Base-by-base conservation (phyloP, 768 basidiomycete species). In the Lactifluus echinatus region DNA sequence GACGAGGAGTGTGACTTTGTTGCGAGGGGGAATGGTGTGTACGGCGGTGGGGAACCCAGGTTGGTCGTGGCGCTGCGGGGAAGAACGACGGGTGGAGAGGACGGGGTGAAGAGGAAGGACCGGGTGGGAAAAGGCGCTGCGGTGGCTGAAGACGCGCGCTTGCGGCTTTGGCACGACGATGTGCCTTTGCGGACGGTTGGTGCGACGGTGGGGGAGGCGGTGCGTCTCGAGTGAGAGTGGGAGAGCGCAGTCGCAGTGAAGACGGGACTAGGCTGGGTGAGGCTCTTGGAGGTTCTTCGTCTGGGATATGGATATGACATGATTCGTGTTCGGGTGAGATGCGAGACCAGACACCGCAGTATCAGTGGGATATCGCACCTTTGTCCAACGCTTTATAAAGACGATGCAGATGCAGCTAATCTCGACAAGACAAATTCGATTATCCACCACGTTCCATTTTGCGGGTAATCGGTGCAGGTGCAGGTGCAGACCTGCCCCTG, bases 1-100 rank as follows among this genome's bases (percentile, higher is more conserved):
- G 63, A 54, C 3, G 63, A 62, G 4, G 63, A 63, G 33, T 34
- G 63, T 14, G 61, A 61, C 40, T 61, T 60, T 14, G 61, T 34
- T 14, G 46, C 10, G 26, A 55, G 45, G 0, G 59, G 50, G 54
- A 51, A 50, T 3, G 50, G 61, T 17, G 53, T 45, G 54, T 53
- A 55, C n/a, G 53, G 53, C 11, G 57, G 53, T 50, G 58, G 57
- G 29, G 51, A 40, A 54, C 57, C 58, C 40, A 53, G 50, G 19
- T 40, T 33, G 53, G 44, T 12, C 10, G 45, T 42, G 4, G 52
- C 31, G 8, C 33, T 51, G 49, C 39, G 49, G 4, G 50, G 58
- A 36, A 12, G 48, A 31, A 51, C 58, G 53, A 36, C 14, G 44
- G 59, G 52, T 5, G 59, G 53, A 8, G 54, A 42, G 39, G 43